These are phyloP conservation scores for Apophysomyces ossiformis DNA, from an alignment of 371 early-diverging fungal genomes.

Conservation along the genomic window DNA sequence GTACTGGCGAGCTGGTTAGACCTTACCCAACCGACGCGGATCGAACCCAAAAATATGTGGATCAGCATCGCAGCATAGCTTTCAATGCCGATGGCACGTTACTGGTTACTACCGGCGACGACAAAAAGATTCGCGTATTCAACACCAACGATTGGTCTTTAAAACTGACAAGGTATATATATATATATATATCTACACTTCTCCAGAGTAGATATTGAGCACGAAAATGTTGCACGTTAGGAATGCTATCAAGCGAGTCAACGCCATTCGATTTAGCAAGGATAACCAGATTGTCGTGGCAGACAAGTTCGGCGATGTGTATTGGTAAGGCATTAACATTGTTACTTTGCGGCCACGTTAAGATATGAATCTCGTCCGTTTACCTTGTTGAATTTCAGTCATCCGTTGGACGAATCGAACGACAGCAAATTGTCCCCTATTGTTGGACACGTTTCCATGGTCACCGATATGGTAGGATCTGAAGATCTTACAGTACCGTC, in stretches of 20 bases:
- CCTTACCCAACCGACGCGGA: slow-evolving; percentile 27
- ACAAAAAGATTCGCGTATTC: slow-evolving; percentile 76
- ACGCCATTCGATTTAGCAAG: slow-evolving; percentile 68
- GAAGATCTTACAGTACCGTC: neutral
- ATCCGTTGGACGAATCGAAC: slow-evolving; percentile 29
- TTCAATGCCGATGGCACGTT: slow-evolving; percentile 64
- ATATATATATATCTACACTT: slow-evolving; percentile 22
- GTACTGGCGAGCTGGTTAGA: slow-evolving; percentile 51
- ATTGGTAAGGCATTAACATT: slow-evolving; percentile 51
- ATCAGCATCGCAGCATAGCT: slow-evolving; percentile 58
- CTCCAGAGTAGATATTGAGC: neutral
- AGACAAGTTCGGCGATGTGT: slow-evolving; percentile 98
- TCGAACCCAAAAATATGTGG: slow-evolving; percentile 41
- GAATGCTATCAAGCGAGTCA: slow-evolving; percentile 67
- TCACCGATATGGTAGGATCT: slow-evolving; percentile 78
- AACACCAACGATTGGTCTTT: slow-evolving; percentile 65
- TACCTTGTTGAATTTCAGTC: slow-evolving; percentile 34
- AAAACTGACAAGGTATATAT: slow-evolving; percentile 49
- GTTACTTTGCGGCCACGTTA: neutral
- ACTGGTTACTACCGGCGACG: slow-evolving; percentile 71
- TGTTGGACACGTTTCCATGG: slow-evolving; percentile 94
- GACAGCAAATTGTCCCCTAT: slow-evolving; percentile 64
- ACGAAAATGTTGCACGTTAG: slow-evolving; percentile 30
- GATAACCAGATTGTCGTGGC: slow-evolving; percentile 68
- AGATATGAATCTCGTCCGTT: neutral